Conservation (phyloP, 2,329 filamentous ascomycete genomes). For the Ceratocystis smalleyi region DNA sequence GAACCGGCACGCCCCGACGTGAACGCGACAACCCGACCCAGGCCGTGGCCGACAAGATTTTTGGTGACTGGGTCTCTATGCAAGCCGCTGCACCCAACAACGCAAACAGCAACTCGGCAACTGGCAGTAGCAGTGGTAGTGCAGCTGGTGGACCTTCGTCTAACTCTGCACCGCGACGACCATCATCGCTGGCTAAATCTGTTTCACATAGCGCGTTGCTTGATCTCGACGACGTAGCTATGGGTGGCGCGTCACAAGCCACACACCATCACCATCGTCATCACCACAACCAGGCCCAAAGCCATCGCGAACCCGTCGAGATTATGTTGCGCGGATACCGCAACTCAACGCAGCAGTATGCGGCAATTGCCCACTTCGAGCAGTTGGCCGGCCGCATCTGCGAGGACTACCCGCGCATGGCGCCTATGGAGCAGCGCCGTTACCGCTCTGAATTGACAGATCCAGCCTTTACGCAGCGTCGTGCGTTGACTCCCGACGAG, state of each 20-base stretch:
- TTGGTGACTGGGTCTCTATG: conserved; percentile 41
- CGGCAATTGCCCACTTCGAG: conserved; percentile 79
- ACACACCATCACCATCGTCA: conserved; percentile 20
- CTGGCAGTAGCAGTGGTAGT: conserved; percentile 18
- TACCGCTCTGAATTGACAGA: conserved; percentile 63
- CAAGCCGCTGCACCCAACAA: conserved; percentile 26
- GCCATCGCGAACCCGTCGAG: conserved; percentile 43
- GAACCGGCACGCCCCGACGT: conserved; percentile 42
- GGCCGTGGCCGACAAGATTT: conserved; percentile 45
- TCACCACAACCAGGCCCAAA: conserved; percentile 13
- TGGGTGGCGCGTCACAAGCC: conserved; percentile 25
- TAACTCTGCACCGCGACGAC: not conserved
- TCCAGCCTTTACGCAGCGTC: conserved; percentile 50
- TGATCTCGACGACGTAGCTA: conserved; percentile 6
- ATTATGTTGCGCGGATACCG: conserved; percentile 73
- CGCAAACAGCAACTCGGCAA: conserved; percentile 22
- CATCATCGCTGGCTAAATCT: conserved; percentile 13
- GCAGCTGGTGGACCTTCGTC: not conserved
- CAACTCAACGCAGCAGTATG: conserved; percentile 54
- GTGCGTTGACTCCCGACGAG: conserved; percentile 53
- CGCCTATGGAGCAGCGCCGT: conserved; percentile 52
- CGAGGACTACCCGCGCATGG: conserved; percentile 80
- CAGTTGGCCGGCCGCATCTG: conserved; percentile 71
- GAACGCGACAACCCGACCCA: conserved; percentile 45
- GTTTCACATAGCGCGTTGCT: conserved; percentile 22